A percentile compares a stretch with the other conserved stretches of the same genome.
Conservation (phyloP, 75 land plant genomes). For the Sequoiadendron giganteum region DNA sequence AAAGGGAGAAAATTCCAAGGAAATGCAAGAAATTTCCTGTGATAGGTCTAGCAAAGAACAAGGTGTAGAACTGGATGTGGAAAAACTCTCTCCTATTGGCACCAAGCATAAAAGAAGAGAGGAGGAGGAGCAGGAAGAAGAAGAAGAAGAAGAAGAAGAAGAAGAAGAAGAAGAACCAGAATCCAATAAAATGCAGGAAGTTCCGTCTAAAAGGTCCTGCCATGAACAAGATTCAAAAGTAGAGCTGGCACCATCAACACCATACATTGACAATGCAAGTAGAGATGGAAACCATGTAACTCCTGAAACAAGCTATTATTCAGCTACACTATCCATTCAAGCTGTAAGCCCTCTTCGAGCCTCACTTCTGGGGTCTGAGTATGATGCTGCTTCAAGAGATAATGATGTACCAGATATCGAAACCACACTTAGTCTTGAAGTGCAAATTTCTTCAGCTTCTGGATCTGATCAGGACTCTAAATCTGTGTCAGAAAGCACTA, state of each 20-base stretch:
- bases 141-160: too few relatives aligned
- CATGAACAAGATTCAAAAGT: background rate
- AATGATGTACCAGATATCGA: background rate
- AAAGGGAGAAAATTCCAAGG: background rate
- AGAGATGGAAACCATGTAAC: background rate
- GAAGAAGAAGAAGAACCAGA: background rate
- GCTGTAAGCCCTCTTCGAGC: background rate
- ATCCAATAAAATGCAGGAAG: background rate
- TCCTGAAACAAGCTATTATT: background rate
- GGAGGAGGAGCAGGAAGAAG: background rate
- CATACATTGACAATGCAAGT: background rate
- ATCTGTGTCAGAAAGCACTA: background rate
- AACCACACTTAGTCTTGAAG: background rate
- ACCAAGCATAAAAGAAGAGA: background rate
- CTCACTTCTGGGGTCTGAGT: background rate
- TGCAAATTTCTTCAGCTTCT: background rate
- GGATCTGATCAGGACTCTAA: background rate
- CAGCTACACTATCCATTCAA: background rate
- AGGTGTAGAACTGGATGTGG: background rate
- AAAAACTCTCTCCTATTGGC: background rate
- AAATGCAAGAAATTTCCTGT: background rate
- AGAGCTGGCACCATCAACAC: conserved; percentile 7
- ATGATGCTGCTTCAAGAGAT: background rate
- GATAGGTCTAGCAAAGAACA: background rate
- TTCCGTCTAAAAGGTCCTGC: background rate